A percentile compares a stretch with the other conserved stretches of the same genome.
phyloP scores from a whole-genome alignment of 768 basidiomycete genomes.

The Lentinula sp. region DNA sequence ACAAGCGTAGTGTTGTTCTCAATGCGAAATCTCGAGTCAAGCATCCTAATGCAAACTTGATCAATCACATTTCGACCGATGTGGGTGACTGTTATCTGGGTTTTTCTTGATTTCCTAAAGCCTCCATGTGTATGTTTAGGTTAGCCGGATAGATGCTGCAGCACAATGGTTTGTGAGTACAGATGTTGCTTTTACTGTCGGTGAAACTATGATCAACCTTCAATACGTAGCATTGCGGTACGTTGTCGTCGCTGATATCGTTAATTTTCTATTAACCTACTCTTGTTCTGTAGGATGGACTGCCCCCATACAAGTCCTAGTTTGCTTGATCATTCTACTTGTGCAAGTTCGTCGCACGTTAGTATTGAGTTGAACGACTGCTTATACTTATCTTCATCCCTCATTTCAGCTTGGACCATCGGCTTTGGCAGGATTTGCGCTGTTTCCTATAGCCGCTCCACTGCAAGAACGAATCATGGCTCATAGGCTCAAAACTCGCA shows the following conservation, averaged over 20 bases:
- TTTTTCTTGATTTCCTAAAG: not conserved
- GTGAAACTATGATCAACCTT: not conserved
- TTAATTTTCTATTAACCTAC: not conserved
- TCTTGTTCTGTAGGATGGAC: conserved; percentile 44
- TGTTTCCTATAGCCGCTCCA: conserved; percentile 58
- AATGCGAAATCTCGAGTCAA: conserved; percentile 60
- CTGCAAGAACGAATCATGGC: conserved; percentile 62
- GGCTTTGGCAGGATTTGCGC: conserved; percentile 62
- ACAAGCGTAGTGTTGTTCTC: conserved; percentile 60
- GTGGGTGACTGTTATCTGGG: conserved; percentile 27
- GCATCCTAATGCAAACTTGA: conserved; percentile 53
- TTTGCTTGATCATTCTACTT: conserved; percentile 56
- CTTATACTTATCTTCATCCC: not conserved
- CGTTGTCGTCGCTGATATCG: not conserved
- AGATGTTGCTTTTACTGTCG: not conserved
- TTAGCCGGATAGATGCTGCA: conserved; percentile 51
- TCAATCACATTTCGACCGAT: conserved; percentile 63
- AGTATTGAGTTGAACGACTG: not conserved
- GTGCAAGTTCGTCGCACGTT: conserved; percentile 33
- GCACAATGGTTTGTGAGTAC: conserved; percentile 69
- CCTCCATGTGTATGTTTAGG: conserved; percentile 20
- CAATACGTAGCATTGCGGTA: conserved; percentile 1
- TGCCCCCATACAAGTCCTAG: conserved; percentile 56
- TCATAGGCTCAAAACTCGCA: conserved; percentile 46
- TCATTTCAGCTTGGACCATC: conserved; percentile 54